Percentiles rank a stretch among this genome's conserved stretches.
These are phyloP conservation scores for Dissophora ornata DNA, from an alignment of 192 early-diverging fungal species.

Conservation along the genomic window DNA sequence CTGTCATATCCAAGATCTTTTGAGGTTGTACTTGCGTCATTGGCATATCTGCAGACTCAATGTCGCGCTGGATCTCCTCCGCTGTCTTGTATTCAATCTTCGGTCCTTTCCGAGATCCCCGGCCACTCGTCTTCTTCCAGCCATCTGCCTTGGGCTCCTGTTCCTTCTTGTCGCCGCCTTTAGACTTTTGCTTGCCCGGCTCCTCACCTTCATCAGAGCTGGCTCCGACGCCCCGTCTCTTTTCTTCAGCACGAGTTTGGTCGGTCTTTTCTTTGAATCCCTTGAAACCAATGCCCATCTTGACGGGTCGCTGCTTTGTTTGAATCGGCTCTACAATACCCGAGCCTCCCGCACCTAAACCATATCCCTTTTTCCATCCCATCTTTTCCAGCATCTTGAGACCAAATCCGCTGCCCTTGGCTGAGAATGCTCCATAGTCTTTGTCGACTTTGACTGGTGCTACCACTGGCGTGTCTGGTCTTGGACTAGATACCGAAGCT, in stretches of 20 bases:
- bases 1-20: slow-evolving; percentile 91
- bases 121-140: slow-evolving; percentile 57
- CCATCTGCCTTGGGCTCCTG: slow-evolving; percentile 51
- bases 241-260: slow-evolving; percentile 66
- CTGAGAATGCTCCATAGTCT: slow-evolving; percentile 90
- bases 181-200: slow-evolving; percentile 31
- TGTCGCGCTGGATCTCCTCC: slow-evolving; percentile 74
- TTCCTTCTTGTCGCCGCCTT: slow-evolving; percentile 33
- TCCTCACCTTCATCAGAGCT: slow-evolving; percentile 51
- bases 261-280: slow-evolving; percentile 84
- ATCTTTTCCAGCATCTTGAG: slow-evolving; percentile 88
- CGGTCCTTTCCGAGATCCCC: slow-evolving; percentile 33
- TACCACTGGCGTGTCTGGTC: slow-evolving; percentile 19
- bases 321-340: slow-evolving; percentile 95
- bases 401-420: slow-evolving; percentile 79
- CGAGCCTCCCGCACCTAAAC: slow-evolving; percentile 85
- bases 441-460: slow-evolving; percentile 58
- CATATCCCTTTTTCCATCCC: slow-evolving; percentile 91
- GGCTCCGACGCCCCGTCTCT: slow-evolving; percentile 26
- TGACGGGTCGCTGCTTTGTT: slow-evolving; percentile 81
- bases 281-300: slow-evolving; percentile 85
- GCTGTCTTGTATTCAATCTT: slow-evolving; percentile 81
- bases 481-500: slow-evolving; percentile 22
- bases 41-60: slow-evolving; percentile 49
- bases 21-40: slow-evolving; percentile 54